Evolutionary conservation across 2,329 filamentous ascomycete genomes (phyloP).

Genomic region (Chaetomium sp.): DNA sequence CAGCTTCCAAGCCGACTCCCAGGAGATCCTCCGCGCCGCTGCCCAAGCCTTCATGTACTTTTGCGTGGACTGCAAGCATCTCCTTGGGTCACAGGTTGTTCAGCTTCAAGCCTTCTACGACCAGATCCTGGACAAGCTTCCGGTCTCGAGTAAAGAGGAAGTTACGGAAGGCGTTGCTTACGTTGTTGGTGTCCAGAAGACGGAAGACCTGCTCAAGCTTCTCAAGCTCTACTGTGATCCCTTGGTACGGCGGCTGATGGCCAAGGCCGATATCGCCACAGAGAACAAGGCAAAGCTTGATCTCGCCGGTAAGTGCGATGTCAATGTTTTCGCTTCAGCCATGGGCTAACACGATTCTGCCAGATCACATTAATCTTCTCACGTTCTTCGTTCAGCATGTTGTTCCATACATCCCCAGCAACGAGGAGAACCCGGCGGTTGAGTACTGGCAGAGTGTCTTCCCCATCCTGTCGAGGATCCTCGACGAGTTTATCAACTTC

Average conservation of each 20-base stretch:
- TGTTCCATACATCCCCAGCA: slow-evolving; percentile 65
- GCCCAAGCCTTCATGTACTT: slow-evolving; percentile 96
- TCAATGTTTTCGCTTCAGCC: background rate
- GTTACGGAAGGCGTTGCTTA: slow-evolving; percentile 92
- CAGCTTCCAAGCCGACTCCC: slow-evolving; percentile 81
- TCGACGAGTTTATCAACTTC: slow-evolving; percentile 81
- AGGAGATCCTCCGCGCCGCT: slow-evolving; percentile 84
- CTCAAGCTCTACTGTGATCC: slow-evolving; percentile 93
- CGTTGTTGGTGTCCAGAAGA: slow-evolving; percentile 80
- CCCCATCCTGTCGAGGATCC: slow-evolving; percentile 75
- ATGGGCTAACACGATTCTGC: background rate
- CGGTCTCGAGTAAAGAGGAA: slow-evolving; percentile 84
- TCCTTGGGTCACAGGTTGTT: slow-evolving; percentile 74
- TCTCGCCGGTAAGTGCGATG: slow-evolving; percentile 63
- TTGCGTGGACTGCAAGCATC: slow-evolving; percentile 85
- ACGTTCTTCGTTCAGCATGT: slow-evolving; percentile 80
- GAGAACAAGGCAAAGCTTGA: slow-evolving; percentile 78
- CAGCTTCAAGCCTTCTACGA: slow-evolving; percentile 92
- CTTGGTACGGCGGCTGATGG: slow-evolving; percentile 76
- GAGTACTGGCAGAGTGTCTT: slow-evolving; percentile 96
- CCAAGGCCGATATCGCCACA: slow-evolving; percentile 76
- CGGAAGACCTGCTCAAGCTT: slow-evolving; percentile 71
- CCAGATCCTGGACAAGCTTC: slow-evolving; percentile 78
- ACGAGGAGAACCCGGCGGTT: slow-evolving; percentile 79
- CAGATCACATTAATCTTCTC: slow-evolving; percentile 84